Conservation (phyloP, 2,329 filamentous ascomycete genomes). For the Aspergillus pseudoglaucus region DNA sequence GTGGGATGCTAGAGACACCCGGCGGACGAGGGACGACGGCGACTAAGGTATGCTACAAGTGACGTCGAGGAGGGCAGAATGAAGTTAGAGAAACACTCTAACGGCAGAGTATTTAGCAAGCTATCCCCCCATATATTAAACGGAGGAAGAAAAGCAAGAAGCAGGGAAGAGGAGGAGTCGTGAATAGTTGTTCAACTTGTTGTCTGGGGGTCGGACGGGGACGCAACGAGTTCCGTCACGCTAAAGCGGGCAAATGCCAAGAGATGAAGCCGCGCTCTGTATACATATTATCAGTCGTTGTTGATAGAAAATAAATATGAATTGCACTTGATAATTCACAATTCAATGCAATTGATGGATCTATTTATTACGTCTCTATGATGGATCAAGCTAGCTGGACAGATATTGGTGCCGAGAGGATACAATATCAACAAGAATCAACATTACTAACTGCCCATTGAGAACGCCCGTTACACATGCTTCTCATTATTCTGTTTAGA, state of each 20-base stretch:
- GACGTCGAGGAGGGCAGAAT: neutral
- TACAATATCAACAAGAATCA: too few relatives aligned
- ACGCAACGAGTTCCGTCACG: constrained; percentile 5
- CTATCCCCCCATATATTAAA: constrained; percentile 22
- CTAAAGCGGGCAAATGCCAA: neutral
- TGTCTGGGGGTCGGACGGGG: neutral
- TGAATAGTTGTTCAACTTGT: neutral
- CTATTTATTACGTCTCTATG: too few relatives aligned
- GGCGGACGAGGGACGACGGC: constrained; percentile 5
- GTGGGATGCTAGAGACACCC: constrained; percentile 19
- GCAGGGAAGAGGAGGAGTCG: constrained; percentile 1
- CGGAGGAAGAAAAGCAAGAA: constrained; percentile 8
- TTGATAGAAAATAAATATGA: too few relatives aligned
- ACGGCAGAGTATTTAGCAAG: constrained; percentile 8
- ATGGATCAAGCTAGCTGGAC: too few relatives aligned
- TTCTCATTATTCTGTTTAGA: too few relatives aligned
- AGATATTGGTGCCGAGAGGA: too few relatives aligned
- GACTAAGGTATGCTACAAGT: constrained; percentile 3
- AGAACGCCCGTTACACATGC: too few relatives aligned
- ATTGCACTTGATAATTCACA: too few relatives aligned
- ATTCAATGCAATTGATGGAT: too few relatives aligned
- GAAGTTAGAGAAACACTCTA: constrained; percentile 2
- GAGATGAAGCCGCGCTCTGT: neutral
- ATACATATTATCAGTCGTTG: too few relatives aligned
- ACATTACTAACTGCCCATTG: too few relatives aligned